phyloP scores from a whole-genome alignment of 306 rosid species.

The Prunus mira region DNA sequence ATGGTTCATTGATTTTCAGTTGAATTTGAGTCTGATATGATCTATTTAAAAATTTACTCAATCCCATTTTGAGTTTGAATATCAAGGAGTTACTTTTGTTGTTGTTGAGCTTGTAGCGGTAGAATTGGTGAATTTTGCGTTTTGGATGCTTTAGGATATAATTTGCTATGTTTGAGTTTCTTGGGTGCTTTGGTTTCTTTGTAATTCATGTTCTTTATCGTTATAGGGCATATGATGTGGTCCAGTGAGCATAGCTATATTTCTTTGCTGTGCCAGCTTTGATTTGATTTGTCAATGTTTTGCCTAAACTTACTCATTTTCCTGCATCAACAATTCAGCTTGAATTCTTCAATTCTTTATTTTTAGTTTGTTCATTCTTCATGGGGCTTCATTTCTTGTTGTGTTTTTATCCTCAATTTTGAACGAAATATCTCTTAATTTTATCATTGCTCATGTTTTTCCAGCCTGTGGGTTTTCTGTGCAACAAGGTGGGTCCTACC shows the following conservation, averaged over 20 bases:
- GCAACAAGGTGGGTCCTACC: conserved; percentile 29
- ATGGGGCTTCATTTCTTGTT: not conserved
- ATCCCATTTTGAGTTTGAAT: not conserved
- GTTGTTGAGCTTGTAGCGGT: not conserved
- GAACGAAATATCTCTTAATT: not conserved
- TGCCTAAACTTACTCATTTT: not conserved
- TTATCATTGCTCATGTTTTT: conserved; percentile 16
- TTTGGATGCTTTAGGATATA: not conserved
- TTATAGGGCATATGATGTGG: too few relatives aligned
- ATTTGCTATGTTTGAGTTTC: not conserved
- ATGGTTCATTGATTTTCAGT: not conserved
- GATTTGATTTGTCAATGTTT: not conserved
- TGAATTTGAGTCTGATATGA: not conserved
- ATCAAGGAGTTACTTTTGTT: not conserved
- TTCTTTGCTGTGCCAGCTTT: not conserved
- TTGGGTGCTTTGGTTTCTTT: not conserved
- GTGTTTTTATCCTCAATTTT: not conserved
- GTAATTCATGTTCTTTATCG: not conserved
- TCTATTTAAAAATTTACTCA: not conserved
- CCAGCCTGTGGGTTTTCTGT: conserved; percentile 24
- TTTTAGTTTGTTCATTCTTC: not conserved
- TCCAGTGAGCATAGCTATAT: too few relatives aligned
- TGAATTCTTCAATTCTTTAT: not conserved
- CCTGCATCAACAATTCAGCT: not conserved
- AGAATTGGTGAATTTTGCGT: not conserved